These are phyloP conservation scores for Annona cherimola DNA, from an alignment of 164 flowering plant species.

Conservation along the genomic window DNA sequence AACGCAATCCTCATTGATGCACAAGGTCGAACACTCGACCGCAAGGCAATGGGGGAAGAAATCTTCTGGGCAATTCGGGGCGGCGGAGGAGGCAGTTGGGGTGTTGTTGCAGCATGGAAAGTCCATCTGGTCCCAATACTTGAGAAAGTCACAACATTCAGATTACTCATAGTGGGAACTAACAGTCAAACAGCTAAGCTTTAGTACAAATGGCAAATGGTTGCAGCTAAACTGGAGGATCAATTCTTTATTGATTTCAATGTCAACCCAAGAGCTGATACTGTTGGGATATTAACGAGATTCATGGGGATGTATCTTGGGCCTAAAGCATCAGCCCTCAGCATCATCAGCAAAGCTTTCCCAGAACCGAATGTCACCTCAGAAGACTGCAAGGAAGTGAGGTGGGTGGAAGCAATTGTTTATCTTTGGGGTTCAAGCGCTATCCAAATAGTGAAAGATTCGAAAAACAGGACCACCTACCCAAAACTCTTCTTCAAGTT, in stretches of 20 bases:
- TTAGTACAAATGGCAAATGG: slow-evolving; percentile 6
- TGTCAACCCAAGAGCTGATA: neutral
- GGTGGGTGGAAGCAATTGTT: slow-evolving; percentile 10
- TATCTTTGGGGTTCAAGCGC: slow-evolving; percentile 1
- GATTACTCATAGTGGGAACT: neutral
- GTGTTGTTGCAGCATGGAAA: too few relatives aligned
- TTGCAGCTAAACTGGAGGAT: slow-evolving; percentile 5
- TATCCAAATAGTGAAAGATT: neutral
- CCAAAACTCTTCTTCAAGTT: slow-evolving; percentile 9
- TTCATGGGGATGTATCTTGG: slow-evolving; percentile 8
- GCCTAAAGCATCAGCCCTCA: neutral
- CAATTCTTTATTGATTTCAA: slow-evolving; percentile 8
- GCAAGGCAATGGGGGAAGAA: too few relatives aligned
- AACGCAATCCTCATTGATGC: too few relatives aligned
- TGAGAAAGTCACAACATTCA: slow-evolving; percentile 17
- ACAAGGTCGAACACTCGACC: too few relatives aligned
- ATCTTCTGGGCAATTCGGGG: too few relatives aligned
- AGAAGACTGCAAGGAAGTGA: slow-evolving; percentile 10
- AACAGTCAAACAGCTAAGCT: slow-evolving; percentile 4
- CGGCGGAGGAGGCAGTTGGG: too few relatives aligned
- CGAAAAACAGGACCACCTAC: neutral
- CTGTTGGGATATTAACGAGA: neutral
- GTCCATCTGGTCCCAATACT: too few relatives aligned
- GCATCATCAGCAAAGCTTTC: slow-evolving; percentile 1
- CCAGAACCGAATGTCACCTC: slow-evolving; percentile 3